Conservation (phyloP, 2,329 filamentous ascomycete genomes). For the Rhytidhysteron rufulum region DNA sequence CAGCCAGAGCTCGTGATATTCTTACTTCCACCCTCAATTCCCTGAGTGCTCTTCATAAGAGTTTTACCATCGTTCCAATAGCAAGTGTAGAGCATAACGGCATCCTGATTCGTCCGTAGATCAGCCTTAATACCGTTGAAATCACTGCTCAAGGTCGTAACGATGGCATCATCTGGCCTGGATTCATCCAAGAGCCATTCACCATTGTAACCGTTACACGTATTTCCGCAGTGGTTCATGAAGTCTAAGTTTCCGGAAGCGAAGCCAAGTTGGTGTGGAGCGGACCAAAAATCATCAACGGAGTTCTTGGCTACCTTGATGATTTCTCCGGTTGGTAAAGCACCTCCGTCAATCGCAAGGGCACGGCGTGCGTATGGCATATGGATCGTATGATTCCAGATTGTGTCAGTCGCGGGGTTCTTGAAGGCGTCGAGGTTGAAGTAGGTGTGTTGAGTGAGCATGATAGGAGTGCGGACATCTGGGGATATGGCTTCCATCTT, state of each 20-base stretch:
- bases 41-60: neutral
- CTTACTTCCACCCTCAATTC: neutral
- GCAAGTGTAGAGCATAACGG: conserved; percentile 30
- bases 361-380: conserved; percentile 26
- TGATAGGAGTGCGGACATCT: conserved; percentile 25
- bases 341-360: conserved; percentile 23
- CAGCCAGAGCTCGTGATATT: neutral
- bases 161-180: conserved; percentile 18
- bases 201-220: conserved; percentile 32
- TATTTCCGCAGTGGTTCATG: conserved; percentile 28
- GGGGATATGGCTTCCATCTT: conserved; percentile 26
- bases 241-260: conserved; percentile 21
- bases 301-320: conserved; percentile 17
- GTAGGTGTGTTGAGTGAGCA: conserved; percentile 33
- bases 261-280: conserved; percentile 28
- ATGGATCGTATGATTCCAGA: conserved; percentile 32
- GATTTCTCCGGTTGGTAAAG: conserved; percentile 30
- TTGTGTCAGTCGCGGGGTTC: conserved; percentile 23
- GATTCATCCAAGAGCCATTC: conserved; percentile 26
- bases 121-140: conserved; percentile 32
- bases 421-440: conserved; percentile 33
- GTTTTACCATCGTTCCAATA: conserved; percentile 29
- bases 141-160: conserved; percentile 23
- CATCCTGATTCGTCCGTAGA: conserved; percentile 28
- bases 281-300: conserved; percentile 30